Evolutionary conservation across 352 stramenopile genomes (phyloP).

Genomic region (Aphanomyces cochlioides): DNA sequence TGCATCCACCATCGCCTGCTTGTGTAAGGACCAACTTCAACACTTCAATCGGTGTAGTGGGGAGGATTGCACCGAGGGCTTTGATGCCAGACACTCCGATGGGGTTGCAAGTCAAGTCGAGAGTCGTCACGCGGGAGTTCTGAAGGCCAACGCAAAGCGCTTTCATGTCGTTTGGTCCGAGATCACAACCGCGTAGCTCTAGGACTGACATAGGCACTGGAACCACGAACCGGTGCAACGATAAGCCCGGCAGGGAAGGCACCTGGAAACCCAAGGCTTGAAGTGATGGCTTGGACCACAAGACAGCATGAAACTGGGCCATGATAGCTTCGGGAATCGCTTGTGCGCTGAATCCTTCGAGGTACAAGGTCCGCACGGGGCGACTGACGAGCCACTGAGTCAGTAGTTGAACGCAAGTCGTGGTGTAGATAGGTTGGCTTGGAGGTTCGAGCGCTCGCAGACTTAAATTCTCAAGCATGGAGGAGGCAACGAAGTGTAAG

Average conservation of each 20-base stretch:
- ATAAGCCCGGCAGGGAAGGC: not conserved
- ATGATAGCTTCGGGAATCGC: not conserved
- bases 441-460: not conserved
- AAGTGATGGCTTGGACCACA: conserved; percentile 3
- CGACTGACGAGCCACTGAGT: not conserved
- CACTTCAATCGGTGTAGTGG: not conserved
- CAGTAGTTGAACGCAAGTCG: not conserved
- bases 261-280: not conserved
- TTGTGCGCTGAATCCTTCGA: not conserved
- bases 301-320: conserved; percentile 2
- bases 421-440: not conserved
- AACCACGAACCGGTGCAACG: not conserved
- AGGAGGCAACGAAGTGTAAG: not conserved
- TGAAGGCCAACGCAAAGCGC: not conserved
- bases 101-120: conserved; percentile 9
- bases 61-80: not conserved
- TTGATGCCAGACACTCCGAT: not conserved
- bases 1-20: not conserved
- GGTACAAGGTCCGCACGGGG: not conserved
- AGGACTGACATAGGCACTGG: not conserved
- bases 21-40: conserved; percentile 4
- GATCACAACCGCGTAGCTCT: not conserved
- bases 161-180: conserved; percentile 12
- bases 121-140: not conserved
- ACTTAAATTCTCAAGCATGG: not conserved